phyloP scores from a whole-genome alignment of 176 grass and related monocot genomes.

The Eremochloa ophiuroides region DNA sequence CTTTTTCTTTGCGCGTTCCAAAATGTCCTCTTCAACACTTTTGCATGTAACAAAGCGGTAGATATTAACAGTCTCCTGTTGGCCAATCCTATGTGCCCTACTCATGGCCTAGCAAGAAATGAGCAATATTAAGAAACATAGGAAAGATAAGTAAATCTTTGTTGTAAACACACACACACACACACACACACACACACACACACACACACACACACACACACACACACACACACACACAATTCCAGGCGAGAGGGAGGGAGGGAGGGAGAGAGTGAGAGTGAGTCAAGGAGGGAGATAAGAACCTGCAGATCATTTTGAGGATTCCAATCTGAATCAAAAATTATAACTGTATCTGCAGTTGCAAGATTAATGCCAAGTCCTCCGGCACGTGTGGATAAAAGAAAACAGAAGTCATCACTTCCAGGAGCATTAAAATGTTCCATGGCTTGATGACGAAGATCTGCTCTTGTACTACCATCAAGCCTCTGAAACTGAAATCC shows the following conservation, averaged over 20 bases:
- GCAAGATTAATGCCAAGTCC: slow-evolving; percentile 99
- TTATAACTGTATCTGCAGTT: slow-evolving; percentile 97
- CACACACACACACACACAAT: not conserved
- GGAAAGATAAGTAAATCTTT: slow-evolving; percentile 16
- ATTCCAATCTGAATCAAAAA: slow-evolving; percentile 99
- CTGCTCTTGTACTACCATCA: slow-evolving; percentile 97
- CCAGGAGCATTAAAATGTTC: slow-evolving; percentile 99
- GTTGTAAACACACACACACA: too few species aligned
- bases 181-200: too few species aligned
- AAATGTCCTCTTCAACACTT: slow-evolving; percentile 99
- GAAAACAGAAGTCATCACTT: slow-evolving; percentile 98
- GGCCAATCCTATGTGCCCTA: slow-evolving; percentile 98
- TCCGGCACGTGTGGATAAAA: slow-evolving; percentile 95
- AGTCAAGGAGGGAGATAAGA: not conserved
- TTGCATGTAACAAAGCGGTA: slow-evolving; percentile 96
- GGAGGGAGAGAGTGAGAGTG: not conserved
- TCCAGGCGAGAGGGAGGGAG: not conserved
- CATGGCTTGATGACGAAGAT: slow-evolving; percentile 99
- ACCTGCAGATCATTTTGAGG: slow-evolving; percentile 99
- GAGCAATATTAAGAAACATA: slow-evolving; percentile 1
- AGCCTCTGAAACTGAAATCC: slow-evolving; percentile 99
- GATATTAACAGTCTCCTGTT: slow-evolving; percentile 98
- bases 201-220: too few species aligned
- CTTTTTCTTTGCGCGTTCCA: slow-evolving; percentile 98
- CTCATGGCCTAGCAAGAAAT: slow-evolving; percentile 77